These are phyloP conservation scores for Melastoma malabathricum DNA, from an alignment of 345 rosid species.

Conservation along the genomic window DNA sequence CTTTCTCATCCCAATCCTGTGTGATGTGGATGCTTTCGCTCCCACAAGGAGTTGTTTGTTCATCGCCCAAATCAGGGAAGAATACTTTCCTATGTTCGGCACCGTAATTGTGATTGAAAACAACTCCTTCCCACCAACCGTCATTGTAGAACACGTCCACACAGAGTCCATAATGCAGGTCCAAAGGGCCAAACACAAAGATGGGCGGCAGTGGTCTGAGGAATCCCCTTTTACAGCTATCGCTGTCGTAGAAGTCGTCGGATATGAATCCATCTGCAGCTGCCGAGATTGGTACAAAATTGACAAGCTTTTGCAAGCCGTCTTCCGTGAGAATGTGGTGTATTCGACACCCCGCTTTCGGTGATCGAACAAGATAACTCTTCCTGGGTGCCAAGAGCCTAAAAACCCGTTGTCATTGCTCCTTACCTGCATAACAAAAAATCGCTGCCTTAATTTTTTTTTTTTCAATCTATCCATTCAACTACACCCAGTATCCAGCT, in stretches of 20 bases:
- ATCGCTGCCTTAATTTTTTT: too few relatives aligned
- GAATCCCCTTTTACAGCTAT: conserved; percentile 17
- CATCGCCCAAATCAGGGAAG: conserved; percentile 86
- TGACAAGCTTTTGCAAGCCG: conserved; percentile 22
- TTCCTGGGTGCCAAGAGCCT: conserved; percentile 67
- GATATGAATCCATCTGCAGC: conserved; percentile 14
- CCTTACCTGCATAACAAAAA: conserved; percentile 31
- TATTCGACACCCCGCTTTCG: conserved; percentile 25
- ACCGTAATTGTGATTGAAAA: conserved; percentile 38
- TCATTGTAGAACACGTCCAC: conserved; percentile 44
- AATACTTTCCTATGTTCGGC: conserved; percentile 40
- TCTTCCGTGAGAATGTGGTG: conserved; percentile 34
- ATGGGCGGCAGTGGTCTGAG: conserved; percentile 48
- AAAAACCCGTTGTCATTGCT: conserved; percentile 55
- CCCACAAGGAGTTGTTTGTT: conserved; percentile 13
- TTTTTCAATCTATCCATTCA: neutral
- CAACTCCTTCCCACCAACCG: conserved; percentile 89
- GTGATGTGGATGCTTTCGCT: conserved; percentile 36
- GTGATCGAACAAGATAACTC: conserved; percentile 17
- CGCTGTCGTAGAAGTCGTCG: conserved; percentile 6
- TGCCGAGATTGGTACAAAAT: conserved; percentile 26
- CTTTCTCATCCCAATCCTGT: conserved; percentile 57
- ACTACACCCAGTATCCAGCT: too few relatives aligned
- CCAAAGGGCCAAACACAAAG: conserved; percentile 13
- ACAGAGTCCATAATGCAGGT: conserved; percentile 42